phyloP scores from a whole-genome alignment of 257 asterid species.

The Capsicum chinense region DNA sequence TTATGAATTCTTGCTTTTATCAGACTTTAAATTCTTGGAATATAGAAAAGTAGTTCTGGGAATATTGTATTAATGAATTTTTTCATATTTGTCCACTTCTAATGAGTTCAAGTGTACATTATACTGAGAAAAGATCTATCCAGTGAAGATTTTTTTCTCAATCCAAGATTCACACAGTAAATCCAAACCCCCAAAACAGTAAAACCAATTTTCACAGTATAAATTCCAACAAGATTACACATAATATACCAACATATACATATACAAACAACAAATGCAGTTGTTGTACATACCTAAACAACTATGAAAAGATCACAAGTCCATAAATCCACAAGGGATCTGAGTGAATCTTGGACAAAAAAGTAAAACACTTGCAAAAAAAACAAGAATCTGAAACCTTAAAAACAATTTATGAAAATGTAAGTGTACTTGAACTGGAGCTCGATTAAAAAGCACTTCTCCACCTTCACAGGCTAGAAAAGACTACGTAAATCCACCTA shows the following conservation, averaged over 20 bases:
- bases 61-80: neutral
- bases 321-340: conserved; percentile 50
- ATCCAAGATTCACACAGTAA: conserved; percentile 38
- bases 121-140: neutral
- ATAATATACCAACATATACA: conserved; percentile 19
- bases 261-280: conserved; percentile 20
- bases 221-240: neutral
- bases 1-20: neutral
- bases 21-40: conserved; percentile 14
- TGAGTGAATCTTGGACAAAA: conserved; percentile 34
- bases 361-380: neutral
- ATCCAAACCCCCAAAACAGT: conserved; percentile 34
- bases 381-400: conserved; percentile 15
- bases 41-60: neutral
- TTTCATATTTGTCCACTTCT: neutral
- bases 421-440: neutral
- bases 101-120: neutral
- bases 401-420: neutral
- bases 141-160: neutral
- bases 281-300: conserved; percentile 38
- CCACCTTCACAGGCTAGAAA: neutral
- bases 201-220: conserved; percentile 27
- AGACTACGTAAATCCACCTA: neutral
- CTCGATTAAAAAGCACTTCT: too few relatives aligned
- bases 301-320: conserved; percentile 39